Evolutionary conservation across 176 grass and related monocot species (phyloP), one percentile per base, ranked within the genome.

Genomic region (Oryza australiensis): DNA sequence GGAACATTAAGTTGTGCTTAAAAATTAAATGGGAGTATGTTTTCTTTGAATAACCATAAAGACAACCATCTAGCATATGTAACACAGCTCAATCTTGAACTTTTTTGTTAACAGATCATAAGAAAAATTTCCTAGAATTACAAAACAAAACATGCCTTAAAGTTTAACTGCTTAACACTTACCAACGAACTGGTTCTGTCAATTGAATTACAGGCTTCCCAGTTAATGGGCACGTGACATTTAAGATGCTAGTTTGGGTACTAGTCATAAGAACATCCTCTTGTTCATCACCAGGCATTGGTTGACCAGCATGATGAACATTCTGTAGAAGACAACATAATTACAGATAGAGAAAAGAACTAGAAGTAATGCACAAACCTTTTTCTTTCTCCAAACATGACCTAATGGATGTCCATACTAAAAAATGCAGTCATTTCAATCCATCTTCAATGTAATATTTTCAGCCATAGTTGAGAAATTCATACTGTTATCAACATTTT

Each of bases 261-360:
- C 88, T 91, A 24, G 90, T 95, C 95, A 98, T 95, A 46, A 98
- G 70, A 73, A 98, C 55, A 40, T 98, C 95, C 84, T 98, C 95
- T 82, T 93, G 92, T 85, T 98, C 95, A 22, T 98, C 95, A 88
- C 95, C 92, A 53, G 95, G 92, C 90, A 98, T 93, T 18, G 87
- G 90, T 29, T 95, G 86, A 72, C 95, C 95, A 57, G 86, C 68
- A 88, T 98, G 95, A 51, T 91, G 88, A 74, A 98, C 92, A 63
- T 91, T 94, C 92, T 98, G 86, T 71, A 91, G 66, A 72, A 24
- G 51, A 80, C 16, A 70, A 70, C 29, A 81, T 3, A 84, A 18
- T 12, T 18, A 38, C 32, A 33, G 20, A 42, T 13, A 79, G 43
- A 9, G 28, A 69, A 29, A 80, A 27, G 29, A 32, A 27, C 9